Evolutionary conservation across 2,329 filamentous ascomycete species (phyloP).

Genomic region (Pyricularia pennisetigena): DNA sequence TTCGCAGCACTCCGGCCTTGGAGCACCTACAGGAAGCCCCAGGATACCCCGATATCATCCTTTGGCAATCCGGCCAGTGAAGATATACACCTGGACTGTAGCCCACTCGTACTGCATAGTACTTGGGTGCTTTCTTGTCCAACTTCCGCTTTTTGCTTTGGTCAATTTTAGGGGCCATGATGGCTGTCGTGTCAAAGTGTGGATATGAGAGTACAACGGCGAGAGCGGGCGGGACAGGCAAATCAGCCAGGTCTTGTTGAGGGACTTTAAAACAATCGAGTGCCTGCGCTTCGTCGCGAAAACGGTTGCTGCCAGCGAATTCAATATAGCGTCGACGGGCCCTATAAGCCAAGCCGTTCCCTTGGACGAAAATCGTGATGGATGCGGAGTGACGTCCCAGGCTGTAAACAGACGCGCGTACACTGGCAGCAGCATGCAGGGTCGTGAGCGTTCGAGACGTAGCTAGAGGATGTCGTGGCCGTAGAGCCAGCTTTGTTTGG

Average conservation of each 20-base stretch:
- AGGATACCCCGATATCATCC: conserved; percentile 48
- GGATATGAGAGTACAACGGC: neutral
- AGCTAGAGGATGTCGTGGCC: neutral
- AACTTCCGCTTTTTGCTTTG: conserved; percentile 36
- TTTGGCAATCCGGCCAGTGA: conserved; percentile 50
- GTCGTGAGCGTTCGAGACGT: neutral
- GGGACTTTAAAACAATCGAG: neutral
- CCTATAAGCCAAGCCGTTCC: neutral
- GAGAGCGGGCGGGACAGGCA: neutral
- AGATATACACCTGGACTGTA: conserved; percentile 50
- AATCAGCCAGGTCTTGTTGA: neutral
- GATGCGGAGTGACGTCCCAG: neutral
- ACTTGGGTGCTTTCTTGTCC: conserved; percentile 39
- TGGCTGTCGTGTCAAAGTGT: neutral
- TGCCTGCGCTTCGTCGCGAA: neutral
- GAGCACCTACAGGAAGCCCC: conserved; percentile 56
- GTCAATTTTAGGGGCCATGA: neutral
- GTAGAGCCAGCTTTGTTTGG: neutral
- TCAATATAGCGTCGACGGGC: neutral
- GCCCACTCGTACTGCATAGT: conserved; percentile 52
- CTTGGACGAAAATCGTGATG: neutral
- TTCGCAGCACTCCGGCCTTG: neutral
- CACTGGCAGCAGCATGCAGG: neutral
- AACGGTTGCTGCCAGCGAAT: neutral
- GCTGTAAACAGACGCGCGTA: neutral